These are phyloP conservation scores for Amanita pseudoporphyria DNA, from an alignment of 768 basidiomycete genomes.

Conservation along the genomic window DNA sequence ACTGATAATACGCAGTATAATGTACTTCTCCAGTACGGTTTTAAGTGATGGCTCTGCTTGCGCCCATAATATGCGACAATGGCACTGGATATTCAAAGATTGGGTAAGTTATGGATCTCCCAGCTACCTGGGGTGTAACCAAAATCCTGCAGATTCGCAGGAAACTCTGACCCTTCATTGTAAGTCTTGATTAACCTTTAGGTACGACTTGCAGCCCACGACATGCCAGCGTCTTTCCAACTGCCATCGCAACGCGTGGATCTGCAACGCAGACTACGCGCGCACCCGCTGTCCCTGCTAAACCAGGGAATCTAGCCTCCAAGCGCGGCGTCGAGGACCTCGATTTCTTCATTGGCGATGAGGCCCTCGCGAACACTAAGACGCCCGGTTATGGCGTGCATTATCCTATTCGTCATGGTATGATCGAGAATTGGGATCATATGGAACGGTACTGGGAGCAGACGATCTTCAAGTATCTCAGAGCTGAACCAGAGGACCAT, in stretches of 20 bases:
- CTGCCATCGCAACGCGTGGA: constrained; percentile 88
- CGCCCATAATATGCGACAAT: constrained; percentile 97
- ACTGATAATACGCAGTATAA: constrained; percentile 2
- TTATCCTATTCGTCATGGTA: constrained; percentile 95
- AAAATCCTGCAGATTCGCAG: constrained; percentile 68
- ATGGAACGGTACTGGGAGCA: constrained; percentile 99
- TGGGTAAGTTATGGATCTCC: constrained; percentile 42
- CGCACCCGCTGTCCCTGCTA: constrained; percentile 71
- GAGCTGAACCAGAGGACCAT: constrained; percentile 98
- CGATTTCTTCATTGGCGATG: constrained; percentile 99
- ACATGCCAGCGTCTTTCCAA: constrained; percentile 79
- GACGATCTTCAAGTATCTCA: constrained; percentile 98
- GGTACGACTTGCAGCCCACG: constrained; percentile 1
- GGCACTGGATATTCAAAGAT: constrained; percentile 97
- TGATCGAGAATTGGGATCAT: constrained; percentile 97
- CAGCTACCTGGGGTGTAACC: constrained; percentile 2
- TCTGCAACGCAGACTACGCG: constrained; percentile 52
- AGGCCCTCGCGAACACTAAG: constrained; percentile 92
- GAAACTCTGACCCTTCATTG: constrained; percentile 99
- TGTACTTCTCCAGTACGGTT: not conserved
- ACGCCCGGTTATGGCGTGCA: constrained; percentile 90
- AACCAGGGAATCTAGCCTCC: constrained; percentile 87
- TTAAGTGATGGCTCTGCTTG: constrained; percentile 64
- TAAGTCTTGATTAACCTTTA: constrained; percentile 29
- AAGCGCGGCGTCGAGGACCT: constrained; percentile 98